Percentiles rank a stretch among this genome's conserved stretches.
Conservation (phyloP, 2,329 filamentous ascomycete genomes). For the Cryphonectria carpinicola region DNA sequence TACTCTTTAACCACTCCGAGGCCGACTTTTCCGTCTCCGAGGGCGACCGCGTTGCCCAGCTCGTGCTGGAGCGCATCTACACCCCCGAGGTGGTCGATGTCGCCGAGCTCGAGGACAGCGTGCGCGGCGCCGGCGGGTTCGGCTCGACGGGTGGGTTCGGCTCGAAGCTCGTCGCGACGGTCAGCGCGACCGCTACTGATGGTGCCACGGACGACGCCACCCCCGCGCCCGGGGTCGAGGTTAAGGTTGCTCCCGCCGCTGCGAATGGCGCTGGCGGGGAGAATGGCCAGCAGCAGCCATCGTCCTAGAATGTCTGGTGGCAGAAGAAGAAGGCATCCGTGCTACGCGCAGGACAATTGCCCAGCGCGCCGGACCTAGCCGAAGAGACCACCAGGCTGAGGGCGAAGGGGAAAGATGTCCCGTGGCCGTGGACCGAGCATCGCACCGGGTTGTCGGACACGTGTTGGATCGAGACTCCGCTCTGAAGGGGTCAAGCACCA, state of each 20-base stretch:
- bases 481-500: constrained; percentile 11
- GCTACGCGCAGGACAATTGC: background rate
- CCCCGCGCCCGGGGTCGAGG: constrained; percentile 6
- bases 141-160: constrained; percentile 73
- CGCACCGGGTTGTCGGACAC: constrained; percentile 20
- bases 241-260: constrained; percentile 7
- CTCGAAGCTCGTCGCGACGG: constrained; percentile 3
- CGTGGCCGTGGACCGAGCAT: constrained; percentile 26
- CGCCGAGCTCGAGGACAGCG: constrained; percentile 84
- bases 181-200: constrained; percentile 12
- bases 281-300: constrained; percentile 21
- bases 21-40: constrained; percentile 78
- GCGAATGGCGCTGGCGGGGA: constrained; percentile 9
- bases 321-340: constrained; percentile 20
- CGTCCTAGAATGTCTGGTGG: constrained; percentile 28
- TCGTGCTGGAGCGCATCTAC: constrained; percentile 91
- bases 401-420: constrained; percentile 24
- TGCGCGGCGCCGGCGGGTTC: constrained; percentile 87
- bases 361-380: background rate
- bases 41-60: constrained; percentile 90
- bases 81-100: constrained; percentile 93
- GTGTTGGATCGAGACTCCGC: constrained; percentile 23
- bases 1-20: constrained; percentile 92
- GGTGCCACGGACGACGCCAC: constrained; percentile 4
- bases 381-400: background rate